phyloP scores from a whole-genome alignment of 2,329 filamentous ascomycete genomes.

The Talaromyces sp. region DNA sequence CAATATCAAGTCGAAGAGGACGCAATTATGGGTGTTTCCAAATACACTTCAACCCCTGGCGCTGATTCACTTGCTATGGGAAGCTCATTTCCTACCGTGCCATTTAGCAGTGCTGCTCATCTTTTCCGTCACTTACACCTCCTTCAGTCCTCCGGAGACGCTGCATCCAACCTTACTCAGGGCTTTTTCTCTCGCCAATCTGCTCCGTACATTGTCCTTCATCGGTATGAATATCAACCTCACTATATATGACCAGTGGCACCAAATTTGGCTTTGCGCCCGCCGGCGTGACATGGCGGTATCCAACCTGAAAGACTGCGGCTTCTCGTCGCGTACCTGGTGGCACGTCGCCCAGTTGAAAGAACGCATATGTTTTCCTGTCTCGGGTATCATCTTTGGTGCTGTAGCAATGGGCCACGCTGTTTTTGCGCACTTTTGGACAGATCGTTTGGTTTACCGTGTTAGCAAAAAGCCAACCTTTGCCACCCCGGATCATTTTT shows the following conservation, averaged over 20 bases:
- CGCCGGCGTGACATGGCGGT: conserved; percentile 65
- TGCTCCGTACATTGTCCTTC: conserved; percentile 60
- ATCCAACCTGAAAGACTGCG: conserved; percentile 58
- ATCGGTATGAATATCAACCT: conserved; percentile 62
- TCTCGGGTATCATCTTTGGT: conserved; percentile 66
- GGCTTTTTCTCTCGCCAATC: conserved; percentile 59
- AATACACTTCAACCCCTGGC: conserved; percentile 41
- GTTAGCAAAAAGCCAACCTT: conserved; percentile 64
- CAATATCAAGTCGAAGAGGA: neutral
- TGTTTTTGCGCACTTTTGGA: conserved; percentile 67
- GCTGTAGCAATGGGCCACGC: conserved; percentile 67
- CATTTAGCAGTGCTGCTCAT: conserved; percentile 64
- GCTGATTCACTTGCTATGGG: conserved; percentile 63
- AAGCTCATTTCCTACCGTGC: conserved; percentile 66
- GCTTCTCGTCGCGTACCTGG: conserved; percentile 58
- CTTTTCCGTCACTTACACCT: conserved; percentile 58
- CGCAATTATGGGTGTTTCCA: neutral
- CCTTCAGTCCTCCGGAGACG: conserved; percentile 50
- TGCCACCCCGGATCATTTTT: conserved; percentile 2
- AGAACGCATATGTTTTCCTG: conserved; percentile 63
- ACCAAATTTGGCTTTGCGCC: conserved; percentile 57
- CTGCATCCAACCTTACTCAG: conserved; percentile 54
- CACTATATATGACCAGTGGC: conserved; percentile 65
- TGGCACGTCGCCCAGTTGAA: conserved; percentile 56
- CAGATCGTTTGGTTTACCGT: conserved; percentile 63